phyloP scores from a whole-genome alignment of 2,329 filamentous ascomycete species.

The Albophoma yamanashiensis region DNA sequence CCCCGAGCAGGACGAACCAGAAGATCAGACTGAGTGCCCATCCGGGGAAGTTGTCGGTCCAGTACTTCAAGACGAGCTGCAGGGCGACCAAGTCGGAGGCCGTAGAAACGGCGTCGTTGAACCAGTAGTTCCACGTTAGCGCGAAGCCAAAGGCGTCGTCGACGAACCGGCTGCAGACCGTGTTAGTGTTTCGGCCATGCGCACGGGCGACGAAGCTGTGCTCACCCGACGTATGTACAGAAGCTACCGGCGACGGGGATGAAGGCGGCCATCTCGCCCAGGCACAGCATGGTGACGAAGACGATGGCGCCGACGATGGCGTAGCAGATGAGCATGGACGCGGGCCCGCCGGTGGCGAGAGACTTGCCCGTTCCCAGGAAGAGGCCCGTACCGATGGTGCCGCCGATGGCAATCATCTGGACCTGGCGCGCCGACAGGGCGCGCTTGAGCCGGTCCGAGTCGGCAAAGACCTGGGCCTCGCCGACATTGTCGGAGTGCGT shows the following conservation, averaged over 20 bases:
- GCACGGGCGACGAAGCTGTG: not conserved
- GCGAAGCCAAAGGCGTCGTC: conserved; percentile 44
- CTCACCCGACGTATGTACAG: conserved; percentile 33
- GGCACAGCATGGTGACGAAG: conserved; percentile 45
- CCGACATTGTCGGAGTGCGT: not conserved
- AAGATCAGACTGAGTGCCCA: conserved; percentile 55
- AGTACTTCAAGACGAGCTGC: conserved; percentile 47
- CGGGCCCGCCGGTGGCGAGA: conserved; percentile 48
- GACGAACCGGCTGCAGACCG: conserved; percentile 28
- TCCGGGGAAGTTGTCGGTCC: conserved; percentile 51
- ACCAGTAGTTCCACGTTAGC: conserved; percentile 52
- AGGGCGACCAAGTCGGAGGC: conserved; percentile 47
- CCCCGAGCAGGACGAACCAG: conserved; percentile 40
- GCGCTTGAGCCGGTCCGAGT: conserved; percentile 38
- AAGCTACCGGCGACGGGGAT: conserved; percentile 42
- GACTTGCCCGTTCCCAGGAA: conserved; percentile 53
- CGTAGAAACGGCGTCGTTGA: conserved; percentile 46
- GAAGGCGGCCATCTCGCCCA: conserved; percentile 52
- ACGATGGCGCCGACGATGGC: conserved; percentile 46
- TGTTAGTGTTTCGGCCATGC: not conserved
- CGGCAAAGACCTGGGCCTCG: conserved; percentile 6
- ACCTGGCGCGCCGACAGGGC: conserved; percentile 51
- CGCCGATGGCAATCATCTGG: conserved; percentile 56
- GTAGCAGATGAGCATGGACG: conserved; percentile 46
- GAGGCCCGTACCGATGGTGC: conserved; percentile 49